Evolutionary conservation across 805 yeast species (phyloP), one percentile per base, ranked within the genome.

Genomic region (Metschnikowia amazonensis): DNA sequence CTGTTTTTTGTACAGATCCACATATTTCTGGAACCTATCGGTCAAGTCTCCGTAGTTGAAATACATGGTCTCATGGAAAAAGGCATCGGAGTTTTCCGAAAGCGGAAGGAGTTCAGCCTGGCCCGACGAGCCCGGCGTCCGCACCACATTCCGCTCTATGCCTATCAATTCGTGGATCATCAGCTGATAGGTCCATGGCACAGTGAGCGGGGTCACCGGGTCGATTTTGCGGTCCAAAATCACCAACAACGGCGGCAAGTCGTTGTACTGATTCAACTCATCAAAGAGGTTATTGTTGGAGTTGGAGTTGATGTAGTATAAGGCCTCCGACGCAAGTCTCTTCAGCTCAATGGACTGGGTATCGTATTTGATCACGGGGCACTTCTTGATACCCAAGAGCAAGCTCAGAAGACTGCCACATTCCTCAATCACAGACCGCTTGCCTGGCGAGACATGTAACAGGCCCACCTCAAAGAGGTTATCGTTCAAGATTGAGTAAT

Each of bases 171-270:
- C 98, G 62, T 92, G 96, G 14, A 94, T 88, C 98, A 94, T 92
- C 2, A 97, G 86, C 61, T 92, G 98, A 65, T 89, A 94, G 1
- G 99, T 90, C 99, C 99, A 94, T 2, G 98, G 99, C 32, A 84
- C 80, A 40, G 94, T 67, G 25, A 94, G 73, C 1, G 99, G 97
- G 0, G 99, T 92, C 11, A 92, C 72, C 2, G 99, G 97, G 65
- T 94, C 99, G 58, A 80, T 85, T 47, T 82, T 79, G 43, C 99
- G 74, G 64, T 94, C 98, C 39, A 94, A 59, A 2, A 94, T 71
- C 10, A 94, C 64, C 38, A 95, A 65, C 6, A 85, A 58, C 1
- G 97, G 95, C 1, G 89, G 80, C 0, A 82, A 68, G 59, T 87
- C 95, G 47, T 69, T 66, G 21, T 64, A 60, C 31, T 81, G 72